Percentiles rank a stretch among this genome's conserved stretches.
phyloP scores from a whole-genome alignment of 768 basidiomycete genomes.

The Mycena capillaripes region DNA sequence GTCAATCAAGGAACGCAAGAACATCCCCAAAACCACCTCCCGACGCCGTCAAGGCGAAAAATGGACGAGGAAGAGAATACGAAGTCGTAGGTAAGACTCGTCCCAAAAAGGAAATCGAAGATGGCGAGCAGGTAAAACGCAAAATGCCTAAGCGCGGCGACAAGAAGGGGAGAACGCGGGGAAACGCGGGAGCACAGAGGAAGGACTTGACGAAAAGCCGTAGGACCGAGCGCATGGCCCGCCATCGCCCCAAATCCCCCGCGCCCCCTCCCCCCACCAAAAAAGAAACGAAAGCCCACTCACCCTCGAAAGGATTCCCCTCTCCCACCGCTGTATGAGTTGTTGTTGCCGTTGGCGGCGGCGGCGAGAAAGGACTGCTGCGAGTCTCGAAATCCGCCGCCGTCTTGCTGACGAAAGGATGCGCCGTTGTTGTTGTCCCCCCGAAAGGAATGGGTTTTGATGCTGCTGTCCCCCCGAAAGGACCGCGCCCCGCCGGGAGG shows the following conservation, averaged over 20 bases:
- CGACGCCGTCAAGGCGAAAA: not conserved
- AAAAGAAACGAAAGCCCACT: conserved; percentile 1
- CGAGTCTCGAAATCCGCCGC: not conserved
- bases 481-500: conserved; percentile 19
- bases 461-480: conserved; percentile 21
- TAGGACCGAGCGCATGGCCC: too few relatives aligned
- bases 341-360: not conserved
- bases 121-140: not conserved
- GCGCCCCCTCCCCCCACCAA: not conserved
- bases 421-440: not conserved
- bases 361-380: conserved; percentile 38
- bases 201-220: too few relatives aligned
- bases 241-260: too few relatives aligned
- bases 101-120: conserved; percentile 18
- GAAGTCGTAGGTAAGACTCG: not conserved
- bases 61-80: not conserved
- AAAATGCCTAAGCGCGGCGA: not conserved
- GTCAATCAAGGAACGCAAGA: too few relatives aligned
- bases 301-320: conserved; percentile 34
- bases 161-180: not conserved
- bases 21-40: not conserved
- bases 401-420: not conserved
- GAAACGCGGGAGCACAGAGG: not conserved
- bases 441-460: conserved; percentile 29
- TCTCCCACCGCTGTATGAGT: conserved; percentile 24